A percentile compares a stretch with the other conserved stretches of the same genome.
Conservation (phyloP, 2,329 filamentous ascomycete species). For the Cladosporium sp. region DNA sequence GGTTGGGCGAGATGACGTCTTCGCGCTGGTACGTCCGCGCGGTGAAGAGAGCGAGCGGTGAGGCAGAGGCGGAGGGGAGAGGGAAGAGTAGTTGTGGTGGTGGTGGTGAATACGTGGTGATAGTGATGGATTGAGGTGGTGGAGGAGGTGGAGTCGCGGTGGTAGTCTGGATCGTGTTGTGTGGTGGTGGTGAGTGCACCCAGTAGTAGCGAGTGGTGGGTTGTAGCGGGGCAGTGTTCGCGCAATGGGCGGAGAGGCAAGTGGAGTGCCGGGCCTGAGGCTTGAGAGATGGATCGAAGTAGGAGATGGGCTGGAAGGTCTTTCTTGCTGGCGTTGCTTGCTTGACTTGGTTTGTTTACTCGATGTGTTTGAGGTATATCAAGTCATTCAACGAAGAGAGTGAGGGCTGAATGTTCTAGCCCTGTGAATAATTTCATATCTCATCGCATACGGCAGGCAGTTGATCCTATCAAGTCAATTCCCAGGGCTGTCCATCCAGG, state of each 20-base stretch:
- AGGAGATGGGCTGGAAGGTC: no score
- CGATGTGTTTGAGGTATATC: no score
- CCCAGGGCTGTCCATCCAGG: not conserved
- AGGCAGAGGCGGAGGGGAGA: not conserved
- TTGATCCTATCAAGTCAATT: not conserved
- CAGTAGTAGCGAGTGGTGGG: not conserved
- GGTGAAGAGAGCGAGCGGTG: not conserved
- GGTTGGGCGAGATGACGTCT: slow-evolving; percentile 5
- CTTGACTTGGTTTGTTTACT: no score
- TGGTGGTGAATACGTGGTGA: not conserved
- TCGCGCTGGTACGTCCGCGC: not conserved
- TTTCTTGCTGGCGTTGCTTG: no score
- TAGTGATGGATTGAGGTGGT: not conserved
- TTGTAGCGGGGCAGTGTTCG: no score
- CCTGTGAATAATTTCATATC: not conserved
- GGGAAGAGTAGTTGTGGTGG: not conserved
- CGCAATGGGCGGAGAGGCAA: no score
- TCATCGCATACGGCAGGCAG: not conserved
- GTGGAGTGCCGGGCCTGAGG: no score
- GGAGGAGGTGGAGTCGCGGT: not conserved
- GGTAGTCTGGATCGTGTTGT: not conserved
- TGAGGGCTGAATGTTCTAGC: not conserved
- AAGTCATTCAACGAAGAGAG: no score
- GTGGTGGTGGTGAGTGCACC: not conserved
- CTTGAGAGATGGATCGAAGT: no score